Conservation (phyloP, 2,329 filamentous ascomycete species). For the Xenosphaeropsis pyriputrescens region DNA sequence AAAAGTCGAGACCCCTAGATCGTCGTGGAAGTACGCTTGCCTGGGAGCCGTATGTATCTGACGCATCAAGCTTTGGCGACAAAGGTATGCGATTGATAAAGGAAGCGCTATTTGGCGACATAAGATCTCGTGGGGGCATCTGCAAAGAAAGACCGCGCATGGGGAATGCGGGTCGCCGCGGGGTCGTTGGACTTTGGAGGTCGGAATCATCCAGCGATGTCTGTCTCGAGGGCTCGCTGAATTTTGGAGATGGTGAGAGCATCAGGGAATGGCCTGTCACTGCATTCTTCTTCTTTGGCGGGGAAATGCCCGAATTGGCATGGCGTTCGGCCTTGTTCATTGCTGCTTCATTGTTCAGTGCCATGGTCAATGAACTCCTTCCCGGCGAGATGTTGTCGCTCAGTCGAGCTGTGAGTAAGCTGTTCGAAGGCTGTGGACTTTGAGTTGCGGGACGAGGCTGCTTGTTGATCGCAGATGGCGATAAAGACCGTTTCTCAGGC, state of each 20-base stretch:
- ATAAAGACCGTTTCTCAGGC: too few relatives aligned
- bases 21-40: conserved; percentile 78
- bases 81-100: conserved; percentile 49
- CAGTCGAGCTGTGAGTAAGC: too few relatives aligned
- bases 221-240: conserved; percentile 16
- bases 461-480: too few relatives aligned
- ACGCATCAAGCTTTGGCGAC: conserved; percentile 75
- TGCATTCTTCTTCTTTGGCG: too few relatives aligned
- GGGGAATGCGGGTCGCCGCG: conserved; percentile 51
- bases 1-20: conserved; percentile 85
- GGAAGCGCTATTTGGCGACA: conserved; percentile 25
- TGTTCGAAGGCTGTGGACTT: too few relatives aligned
- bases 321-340: too few relatives aligned
- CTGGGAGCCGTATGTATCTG: conserved; percentile 74
- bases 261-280: conserved; percentile 7
- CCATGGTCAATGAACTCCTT: too few relatives aligned
- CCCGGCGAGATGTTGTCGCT: too few relatives aligned
- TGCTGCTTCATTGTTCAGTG: too few relatives aligned
- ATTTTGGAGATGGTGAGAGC: conserved; percentile 18
- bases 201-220: conserved; percentile 18
- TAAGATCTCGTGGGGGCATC: conserved; percentile 40
- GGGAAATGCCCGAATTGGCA: too few relatives aligned
- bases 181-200: conserved; percentile 45
- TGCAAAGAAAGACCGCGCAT: conserved; percentile 54
- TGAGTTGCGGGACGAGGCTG: too few relatives aligned